Evolutionary conservation across 129 eudicot genomes (phyloP).

Genomic region (Artemisia tridentata): DNA sequence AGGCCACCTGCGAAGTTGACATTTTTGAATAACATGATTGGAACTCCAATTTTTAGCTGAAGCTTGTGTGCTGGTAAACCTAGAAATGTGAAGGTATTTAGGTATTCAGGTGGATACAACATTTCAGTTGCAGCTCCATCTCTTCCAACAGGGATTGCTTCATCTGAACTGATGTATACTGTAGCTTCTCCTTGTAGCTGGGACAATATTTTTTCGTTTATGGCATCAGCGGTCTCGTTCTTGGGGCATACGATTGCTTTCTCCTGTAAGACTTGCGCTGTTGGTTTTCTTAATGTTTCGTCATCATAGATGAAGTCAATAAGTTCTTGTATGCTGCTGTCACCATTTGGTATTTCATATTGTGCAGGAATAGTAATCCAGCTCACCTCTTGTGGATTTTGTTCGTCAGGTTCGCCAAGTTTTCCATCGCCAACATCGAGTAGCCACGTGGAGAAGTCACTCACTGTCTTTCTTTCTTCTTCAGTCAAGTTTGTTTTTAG

Average conservation of each 20-base stretch:
- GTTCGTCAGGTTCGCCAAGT: neutral
- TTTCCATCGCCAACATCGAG: neutral
- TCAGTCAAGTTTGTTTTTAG: neutral
- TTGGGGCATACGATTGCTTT: neutral
- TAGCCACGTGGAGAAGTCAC: neutral
- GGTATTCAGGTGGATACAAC: no score
- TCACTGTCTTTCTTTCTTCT: neutral
- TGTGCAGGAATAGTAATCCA: neutral
- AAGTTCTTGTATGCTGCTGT: neutral
- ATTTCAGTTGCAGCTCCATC: no score
- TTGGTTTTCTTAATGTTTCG: neutral
- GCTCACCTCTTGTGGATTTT: neutral
- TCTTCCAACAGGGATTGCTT: no score
- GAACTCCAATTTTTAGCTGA: no score
- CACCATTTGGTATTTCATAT: neutral
- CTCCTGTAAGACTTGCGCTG: neutral
- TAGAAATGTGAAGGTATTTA: no score
- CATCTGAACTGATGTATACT: no score
- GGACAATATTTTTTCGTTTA: neutral
- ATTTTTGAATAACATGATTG: no score
- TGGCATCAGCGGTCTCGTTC: neutral
- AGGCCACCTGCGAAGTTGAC: no score
- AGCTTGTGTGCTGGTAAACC: no score
- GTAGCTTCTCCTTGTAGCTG: no score
- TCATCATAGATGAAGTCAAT: neutral